Conservation (phyloP, 176 grass and related monocot species). For the Cocos nucifera region DNA sequence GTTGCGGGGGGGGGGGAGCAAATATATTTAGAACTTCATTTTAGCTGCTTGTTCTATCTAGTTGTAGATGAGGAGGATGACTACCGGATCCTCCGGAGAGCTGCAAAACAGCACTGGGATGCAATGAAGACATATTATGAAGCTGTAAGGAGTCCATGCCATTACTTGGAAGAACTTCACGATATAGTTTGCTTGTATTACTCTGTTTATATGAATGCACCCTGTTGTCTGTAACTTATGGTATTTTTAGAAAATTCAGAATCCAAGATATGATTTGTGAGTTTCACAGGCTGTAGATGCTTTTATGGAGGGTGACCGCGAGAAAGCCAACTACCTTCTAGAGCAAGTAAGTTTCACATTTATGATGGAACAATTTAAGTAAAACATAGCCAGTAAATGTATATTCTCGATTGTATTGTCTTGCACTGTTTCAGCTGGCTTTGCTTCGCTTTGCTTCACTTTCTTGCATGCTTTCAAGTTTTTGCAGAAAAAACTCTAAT, state of each 20-base stretch:
- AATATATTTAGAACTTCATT: no score
- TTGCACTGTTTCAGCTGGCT: no score
- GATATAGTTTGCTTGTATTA: no score
- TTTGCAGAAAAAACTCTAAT: no score
- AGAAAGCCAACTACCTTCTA: slow-evolving; percentile 46
- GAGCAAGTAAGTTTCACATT: slow-evolving; percentile 43
- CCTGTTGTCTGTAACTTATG: no score
- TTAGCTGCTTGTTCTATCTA: background rate
- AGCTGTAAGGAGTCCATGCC: slow-evolving; percentile 37
- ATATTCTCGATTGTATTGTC: no score
- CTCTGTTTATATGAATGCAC: no score
- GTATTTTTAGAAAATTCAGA: no score
- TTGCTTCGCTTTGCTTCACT: no score
- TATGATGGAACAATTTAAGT: background rate
- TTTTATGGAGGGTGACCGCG: slow-evolving; percentile 49
- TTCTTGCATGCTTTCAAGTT: no score
- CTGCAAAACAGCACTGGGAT: slow-evolving; percentile 75
- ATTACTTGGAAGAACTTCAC: no score
- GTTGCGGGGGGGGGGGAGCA: no score
- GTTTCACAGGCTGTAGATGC: slow-evolving; percentile 61
- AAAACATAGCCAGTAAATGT: background rate
- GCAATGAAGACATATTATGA: slow-evolving; percentile 87
- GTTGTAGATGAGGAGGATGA: slow-evolving; percentile 50
- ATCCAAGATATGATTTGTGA: slow-evolving; percentile 1
- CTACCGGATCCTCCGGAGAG: slow-evolving; percentile 54